phyloP scores from a whole-genome alignment of 2,329 filamentous ascomycete genomes.

The Leptographium lundbergii region DNA sequence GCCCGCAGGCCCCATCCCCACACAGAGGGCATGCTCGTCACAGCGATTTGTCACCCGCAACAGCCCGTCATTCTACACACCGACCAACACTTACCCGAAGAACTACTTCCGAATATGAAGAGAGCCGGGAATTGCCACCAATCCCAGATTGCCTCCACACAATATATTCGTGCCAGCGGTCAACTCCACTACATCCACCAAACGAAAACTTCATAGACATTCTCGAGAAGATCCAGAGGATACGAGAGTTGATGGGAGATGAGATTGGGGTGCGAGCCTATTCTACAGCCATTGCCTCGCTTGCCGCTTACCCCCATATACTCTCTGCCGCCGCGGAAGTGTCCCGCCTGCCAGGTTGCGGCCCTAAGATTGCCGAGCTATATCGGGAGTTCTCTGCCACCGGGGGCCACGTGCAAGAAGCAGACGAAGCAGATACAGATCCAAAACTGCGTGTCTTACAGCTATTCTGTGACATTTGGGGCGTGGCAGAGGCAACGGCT shows the following conservation, averaged over 20 bases:
- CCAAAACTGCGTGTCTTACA: constrained; percentile 50
- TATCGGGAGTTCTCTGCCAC: constrained; percentile 60
- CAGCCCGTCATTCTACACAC: neutral
- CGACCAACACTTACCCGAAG: constrained; percentile 41
- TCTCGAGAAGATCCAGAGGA: constrained; percentile 60
- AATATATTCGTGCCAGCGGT: constrained; percentile 69
- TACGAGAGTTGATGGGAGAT: constrained; percentile 60
- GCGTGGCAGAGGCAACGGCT: constrained; percentile 74
- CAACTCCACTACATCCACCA: constrained; percentile 54
- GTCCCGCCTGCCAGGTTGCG: constrained; percentile 60
- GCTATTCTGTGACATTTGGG: constrained; percentile 77
- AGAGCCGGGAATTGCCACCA: constrained; percentile 40
- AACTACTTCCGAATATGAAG: constrained; percentile 70
- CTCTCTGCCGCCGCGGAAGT: constrained; percentile 31
- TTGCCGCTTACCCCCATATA: constrained; percentile 64
- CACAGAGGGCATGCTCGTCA: neutral
- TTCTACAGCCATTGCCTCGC: constrained; percentile 68
- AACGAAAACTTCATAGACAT: constrained; percentile 65
- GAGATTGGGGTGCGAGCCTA: constrained; percentile 76
- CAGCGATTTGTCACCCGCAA: neutral
- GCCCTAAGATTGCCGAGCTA: constrained; percentile 63
- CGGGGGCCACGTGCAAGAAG: constrained; percentile 46
- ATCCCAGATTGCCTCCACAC: constrained; percentile 55
- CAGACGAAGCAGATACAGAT: constrained; percentile 50
- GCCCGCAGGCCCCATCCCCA: neutral